phyloP scores from a whole-genome alignment of 2,329 filamentous ascomycete species.

The Eutypella sp. region DNA sequence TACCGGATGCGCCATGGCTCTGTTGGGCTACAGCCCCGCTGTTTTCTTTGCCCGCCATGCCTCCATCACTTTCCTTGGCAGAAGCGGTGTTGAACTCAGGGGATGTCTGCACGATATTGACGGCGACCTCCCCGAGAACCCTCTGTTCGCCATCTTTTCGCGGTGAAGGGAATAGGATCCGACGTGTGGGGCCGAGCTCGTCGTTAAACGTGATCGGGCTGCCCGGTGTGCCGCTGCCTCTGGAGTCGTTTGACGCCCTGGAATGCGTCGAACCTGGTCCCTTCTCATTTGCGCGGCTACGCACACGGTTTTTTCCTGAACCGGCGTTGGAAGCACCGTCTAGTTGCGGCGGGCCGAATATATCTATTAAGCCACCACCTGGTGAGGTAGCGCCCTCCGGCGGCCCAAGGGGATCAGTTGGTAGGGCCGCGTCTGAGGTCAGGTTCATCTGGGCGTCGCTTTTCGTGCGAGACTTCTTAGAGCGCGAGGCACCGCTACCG shows the following conservation, averaged over 20 bases:
- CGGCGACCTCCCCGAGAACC: conserved; percentile 52
- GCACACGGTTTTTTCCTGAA: conserved; percentile 12
- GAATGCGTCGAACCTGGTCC: conserved; percentile 39
- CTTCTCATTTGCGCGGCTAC: conserved; percentile 11
- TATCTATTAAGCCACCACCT: conserved; percentile 11
- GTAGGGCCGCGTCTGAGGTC: conserved; percentile 50
- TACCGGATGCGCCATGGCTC: conserved; percentile 24
- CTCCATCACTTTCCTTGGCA: conserved; percentile 29
- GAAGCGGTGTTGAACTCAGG: conserved; percentile 30
- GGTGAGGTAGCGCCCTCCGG: conserved; percentile 33
- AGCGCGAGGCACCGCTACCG: conserved; percentile 34
- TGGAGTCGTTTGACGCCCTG: conserved; percentile 46
- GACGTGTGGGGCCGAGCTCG: conserved; percentile 54
- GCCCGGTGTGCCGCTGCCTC: conserved; percentile 49
- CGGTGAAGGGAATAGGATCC: conserved; percentile 74
- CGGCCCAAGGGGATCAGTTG: conserved; percentile 48
- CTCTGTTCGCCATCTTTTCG: conserved; percentile 60
- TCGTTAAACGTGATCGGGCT: conserved; percentile 53
- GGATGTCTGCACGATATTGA: conserved; percentile 46
- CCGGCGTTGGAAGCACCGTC: conserved; percentile 28
- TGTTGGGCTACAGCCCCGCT: conserved; percentile 26
- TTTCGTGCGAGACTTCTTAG: conserved; percentile 47
- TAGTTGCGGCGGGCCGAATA: conserved; percentile 25
- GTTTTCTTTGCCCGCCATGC: conserved; percentile 40
- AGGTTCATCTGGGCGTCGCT: conserved; percentile 39